Conservation (phyloP, 2,329 filamentous ascomycete genomes). For the Apiospora kogelbergensis region DNA sequence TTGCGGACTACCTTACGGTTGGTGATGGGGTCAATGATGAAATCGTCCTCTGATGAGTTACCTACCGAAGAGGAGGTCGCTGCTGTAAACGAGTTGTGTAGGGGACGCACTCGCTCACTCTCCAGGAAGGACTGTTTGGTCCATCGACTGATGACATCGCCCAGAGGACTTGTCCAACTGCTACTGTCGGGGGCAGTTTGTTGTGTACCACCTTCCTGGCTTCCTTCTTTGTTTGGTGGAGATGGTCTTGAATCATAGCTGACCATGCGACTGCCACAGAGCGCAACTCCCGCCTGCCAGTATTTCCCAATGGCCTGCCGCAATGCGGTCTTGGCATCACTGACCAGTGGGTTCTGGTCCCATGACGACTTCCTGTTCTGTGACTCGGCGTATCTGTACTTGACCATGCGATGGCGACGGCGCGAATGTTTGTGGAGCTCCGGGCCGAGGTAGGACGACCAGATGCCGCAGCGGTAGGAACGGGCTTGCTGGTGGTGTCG, state of each 20-base stretch:
- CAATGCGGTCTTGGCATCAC: slow-evolving; percentile 36
- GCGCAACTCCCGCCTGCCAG: slow-evolving; percentile 32
- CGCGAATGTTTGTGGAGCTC: slow-evolving; percentile 43
- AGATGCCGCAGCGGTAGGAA: slow-evolving; percentile 48
- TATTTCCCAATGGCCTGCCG: slow-evolving; percentile 44
- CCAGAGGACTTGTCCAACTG: slow-evolving; percentile 17
- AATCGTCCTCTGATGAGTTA: slow-evolving; percentile 27
- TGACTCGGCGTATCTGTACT: slow-evolving; percentile 46
- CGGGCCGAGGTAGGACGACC: slow-evolving; percentile 43
- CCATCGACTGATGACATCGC: slow-evolving; percentile 12
- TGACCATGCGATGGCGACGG: slow-evolving; percentile 42
- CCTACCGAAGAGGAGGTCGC: not conserved
- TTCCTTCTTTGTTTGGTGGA: not conserved
- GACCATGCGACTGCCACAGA: slow-evolving; percentile 17
- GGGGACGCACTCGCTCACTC: slow-evolving; percentile 11
- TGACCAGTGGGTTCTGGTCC: slow-evolving; percentile 39
- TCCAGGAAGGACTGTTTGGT: slow-evolving; percentile 13
- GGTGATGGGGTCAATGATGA: slow-evolving; percentile 58
- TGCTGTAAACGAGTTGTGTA: not conserved
- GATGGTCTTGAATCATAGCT: not conserved
- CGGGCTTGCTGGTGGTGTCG: slow-evolving; percentile 41
- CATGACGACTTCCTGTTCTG: slow-evolving; percentile 45
- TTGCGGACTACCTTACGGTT: slow-evolving; percentile 48
- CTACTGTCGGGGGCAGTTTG: slow-evolving; percentile 17
- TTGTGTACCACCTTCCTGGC: not conserved